Base-by-base conservation (phyloP, 2,329 filamentous ascomycete genomes). In the Diplodia sapinea region DNA sequence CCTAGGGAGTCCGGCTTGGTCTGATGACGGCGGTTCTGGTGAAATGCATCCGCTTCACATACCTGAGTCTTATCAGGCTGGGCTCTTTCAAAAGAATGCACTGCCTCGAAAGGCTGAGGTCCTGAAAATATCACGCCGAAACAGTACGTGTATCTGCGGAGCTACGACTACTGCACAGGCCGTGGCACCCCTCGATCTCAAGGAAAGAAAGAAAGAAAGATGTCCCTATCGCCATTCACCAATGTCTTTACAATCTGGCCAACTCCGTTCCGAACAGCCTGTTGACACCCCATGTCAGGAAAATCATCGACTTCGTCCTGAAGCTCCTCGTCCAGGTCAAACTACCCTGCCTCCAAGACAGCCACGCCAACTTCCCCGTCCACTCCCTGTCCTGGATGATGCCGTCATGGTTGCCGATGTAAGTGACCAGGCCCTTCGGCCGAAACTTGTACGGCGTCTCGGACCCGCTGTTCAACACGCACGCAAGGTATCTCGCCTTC, bases 391-490 rank as follows among this genome's bases (percentile, higher is more conserved):
- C 80, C 2, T 74, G 77, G 5, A 81, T 76, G 50, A 83, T 75
- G 0, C 81, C 81, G 68, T 82, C 81, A 15, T 75, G 74, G n/a
- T 73, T 70, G 2, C 81, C 81, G 29, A 82, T 73, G 68, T 82
- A 83, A 1, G 79, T 78, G 47, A 82, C 70, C 15, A 78, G 71
- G 0, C 76, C 74, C 56, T 76, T 78, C 52, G 80, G 75, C 64
- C 78, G 72, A 68, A 81, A 82, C 65, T 75, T 71, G 69, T 82
- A 82, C 4, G 75, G 71, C 15, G 75, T 78, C 71, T 89, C 91
- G 47, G 79, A 84, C 59, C 83, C 83, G 49, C 69, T 66, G 54
- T 78, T 78, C 75, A 78, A 61, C 40, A 72, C 70, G 20, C 71
- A 70, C 0, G 74, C 72, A 6, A 80, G 72, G 55, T 79, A 80